phyloP scores from a whole-genome alignment of 495 filamentous ascomycete genomes.

The Aspergillus funiculosus region DNA sequence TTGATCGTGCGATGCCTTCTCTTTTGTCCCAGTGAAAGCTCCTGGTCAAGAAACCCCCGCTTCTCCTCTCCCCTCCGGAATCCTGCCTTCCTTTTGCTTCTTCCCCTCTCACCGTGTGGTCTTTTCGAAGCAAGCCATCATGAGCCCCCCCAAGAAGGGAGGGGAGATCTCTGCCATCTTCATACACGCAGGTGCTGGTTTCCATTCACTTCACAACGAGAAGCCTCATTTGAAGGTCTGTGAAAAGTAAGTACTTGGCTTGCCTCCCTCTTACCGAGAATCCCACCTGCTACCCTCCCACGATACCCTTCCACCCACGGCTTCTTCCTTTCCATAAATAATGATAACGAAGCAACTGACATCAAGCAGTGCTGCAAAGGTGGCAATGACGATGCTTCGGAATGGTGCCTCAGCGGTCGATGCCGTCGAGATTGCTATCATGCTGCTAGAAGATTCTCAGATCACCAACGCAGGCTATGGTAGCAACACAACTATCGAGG shows the following conservation, averaged over 20 bases:
- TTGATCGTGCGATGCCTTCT: slow-evolving; percentile 1
- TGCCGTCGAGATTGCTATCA: slow-evolving; percentile 88
- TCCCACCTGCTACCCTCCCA: background rate
- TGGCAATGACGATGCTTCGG: slow-evolving; percentile 72
- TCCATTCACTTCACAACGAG: slow-evolving; percentile 81
- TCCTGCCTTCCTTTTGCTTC: background rate
- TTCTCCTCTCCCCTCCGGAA: background rate
- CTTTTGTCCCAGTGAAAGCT: background rate
- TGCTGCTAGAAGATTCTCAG: slow-evolving; percentile 79
- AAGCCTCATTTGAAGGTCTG: slow-evolving; percentile 76
- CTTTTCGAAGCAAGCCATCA: slow-evolving; percentile 9
- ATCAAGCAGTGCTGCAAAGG: slow-evolving; percentile 61
- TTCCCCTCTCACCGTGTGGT: background rate
- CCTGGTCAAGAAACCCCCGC: too few species aligned
- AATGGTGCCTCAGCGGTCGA: slow-evolving; percentile 76
- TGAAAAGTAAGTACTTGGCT: slow-evolving; percentile 67
- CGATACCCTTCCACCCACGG: too few species aligned
- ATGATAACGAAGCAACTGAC: too few species aligned
- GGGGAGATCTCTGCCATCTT: slow-evolving; percentile 67
- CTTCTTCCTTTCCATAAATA: too few species aligned
- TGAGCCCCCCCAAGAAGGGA: slow-evolving; percentile 28
- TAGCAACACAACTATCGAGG: slow-evolving; percentile 88
- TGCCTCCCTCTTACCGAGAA: background rate
- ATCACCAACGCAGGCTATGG: slow-evolving; percentile 96
- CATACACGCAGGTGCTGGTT: slow-evolving; percentile 94